A percentile compares a stretch with the other conserved stretches of the same genome.
Conservation (phyloP, 495 filamentous ascomycete genomes). For the Penicillium samsonianum region DNA sequence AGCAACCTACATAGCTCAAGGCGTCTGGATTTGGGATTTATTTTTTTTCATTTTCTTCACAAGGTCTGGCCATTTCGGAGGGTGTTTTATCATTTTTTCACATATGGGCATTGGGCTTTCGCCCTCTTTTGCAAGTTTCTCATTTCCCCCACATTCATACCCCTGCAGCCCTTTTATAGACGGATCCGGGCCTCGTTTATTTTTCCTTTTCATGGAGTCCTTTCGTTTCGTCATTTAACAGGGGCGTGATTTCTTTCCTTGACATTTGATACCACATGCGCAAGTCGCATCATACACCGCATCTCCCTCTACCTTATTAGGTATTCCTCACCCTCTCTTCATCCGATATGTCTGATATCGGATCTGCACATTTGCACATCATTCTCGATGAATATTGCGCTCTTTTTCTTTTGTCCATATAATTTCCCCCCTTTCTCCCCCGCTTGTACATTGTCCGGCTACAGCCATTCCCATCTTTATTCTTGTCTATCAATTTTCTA, state of each 20-base stretch:
- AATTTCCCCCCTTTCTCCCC: conserved; percentile 13
- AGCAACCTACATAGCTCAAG: conserved; percentile 28
- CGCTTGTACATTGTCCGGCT: conserved; percentile 32
- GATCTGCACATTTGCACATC: conserved; percentile 15
- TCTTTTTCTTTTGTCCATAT: conserved; percentile 41
- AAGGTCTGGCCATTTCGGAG: conserved; percentile 26
- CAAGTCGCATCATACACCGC: conserved; percentile 39
- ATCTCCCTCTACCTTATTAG: conserved; percentile 19
- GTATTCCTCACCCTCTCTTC: conserved; percentile 17
- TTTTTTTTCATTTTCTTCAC: conserved; percentile 27
- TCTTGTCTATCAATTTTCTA: conserved; percentile 20
- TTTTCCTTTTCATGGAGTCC: conserved; percentile 27
- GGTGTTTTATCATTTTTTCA: conserved; percentile 24
- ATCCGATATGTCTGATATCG: conserved; percentile 25
- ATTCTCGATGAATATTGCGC: conserved; percentile 27
- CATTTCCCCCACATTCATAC: conserved; percentile 39
- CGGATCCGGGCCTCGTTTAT: conserved; percentile 44
- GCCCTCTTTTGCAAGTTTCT: conserved; percentile 22
- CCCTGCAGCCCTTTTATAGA: conserved; percentile 47
- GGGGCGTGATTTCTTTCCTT: conserved; percentile 26
- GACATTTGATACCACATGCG: conserved; percentile 40
- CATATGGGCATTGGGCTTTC: conserved; percentile 18
- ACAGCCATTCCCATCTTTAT: conserved; percentile 12
- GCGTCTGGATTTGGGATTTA: conserved; percentile 38
- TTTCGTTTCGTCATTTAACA: conserved; percentile 26